phyloP scores from a whole-genome alignment of 164 flowering plant species.

The Annona cherimola region DNA sequence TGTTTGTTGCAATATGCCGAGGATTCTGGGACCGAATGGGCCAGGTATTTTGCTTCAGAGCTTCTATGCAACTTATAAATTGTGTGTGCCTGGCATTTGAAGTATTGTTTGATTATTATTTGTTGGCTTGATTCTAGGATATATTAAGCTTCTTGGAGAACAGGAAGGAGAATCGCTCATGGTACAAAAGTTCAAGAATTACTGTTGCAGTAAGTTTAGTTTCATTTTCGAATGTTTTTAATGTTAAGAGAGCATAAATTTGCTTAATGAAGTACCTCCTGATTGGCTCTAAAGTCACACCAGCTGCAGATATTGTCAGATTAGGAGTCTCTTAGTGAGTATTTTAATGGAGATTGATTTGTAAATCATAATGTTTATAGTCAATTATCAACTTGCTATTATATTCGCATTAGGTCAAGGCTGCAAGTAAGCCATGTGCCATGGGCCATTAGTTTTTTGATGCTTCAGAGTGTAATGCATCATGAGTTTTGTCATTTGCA shows the following conservation, averaged over 20 bases:
- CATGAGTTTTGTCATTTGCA: no score
- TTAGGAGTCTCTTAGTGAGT: background rate
- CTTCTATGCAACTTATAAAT: background rate
- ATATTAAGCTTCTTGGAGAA: constrained; percentile 77
- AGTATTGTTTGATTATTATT: background rate
- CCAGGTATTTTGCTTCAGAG: constrained; percentile 33
- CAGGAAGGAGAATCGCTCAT: constrained; percentile 76
- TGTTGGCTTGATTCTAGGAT: constrained; percentile 40
- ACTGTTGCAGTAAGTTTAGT: constrained; percentile 72
- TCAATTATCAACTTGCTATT: no score
- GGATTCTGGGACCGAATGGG: constrained; percentile 95
- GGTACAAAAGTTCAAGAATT: constrained; percentile 77
- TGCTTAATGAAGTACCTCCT: background rate
- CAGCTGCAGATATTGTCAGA: background rate
- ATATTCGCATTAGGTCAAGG: no score
- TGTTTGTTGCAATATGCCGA: constrained; percentile 70
- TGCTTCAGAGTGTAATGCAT: no score
- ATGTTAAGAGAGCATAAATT: background rate
- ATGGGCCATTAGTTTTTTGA: no score
- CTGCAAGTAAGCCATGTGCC: no score
- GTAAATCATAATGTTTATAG: no score
- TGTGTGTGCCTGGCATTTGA: background rate
- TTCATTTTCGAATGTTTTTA: background rate
- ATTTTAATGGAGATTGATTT: no score
- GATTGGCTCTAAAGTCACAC: background rate